Evolutionary conservation across 352 stramenopile species (phyloP), one percentile per base, ranked within the genome.

Genomic region (Phytophthora pistaciae): DNA sequence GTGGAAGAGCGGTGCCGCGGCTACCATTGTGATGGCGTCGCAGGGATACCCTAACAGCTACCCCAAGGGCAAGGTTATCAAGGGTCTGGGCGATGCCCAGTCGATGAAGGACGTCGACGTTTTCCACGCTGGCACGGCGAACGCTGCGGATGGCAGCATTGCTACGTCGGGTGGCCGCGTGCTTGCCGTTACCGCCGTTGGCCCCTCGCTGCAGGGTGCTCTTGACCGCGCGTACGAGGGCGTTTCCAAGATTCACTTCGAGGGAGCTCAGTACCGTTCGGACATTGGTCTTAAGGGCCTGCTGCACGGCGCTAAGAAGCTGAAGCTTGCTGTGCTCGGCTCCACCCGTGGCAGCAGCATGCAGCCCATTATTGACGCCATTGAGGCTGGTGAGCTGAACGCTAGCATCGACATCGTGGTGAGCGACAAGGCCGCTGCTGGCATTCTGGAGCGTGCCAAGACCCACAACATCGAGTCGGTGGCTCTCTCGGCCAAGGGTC

Each of bases 21-120:
- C 97, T 20, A 99, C 98, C 25, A 96, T 99, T 40, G 97, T 99
- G 29, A 87, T 98, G 70, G 98, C 98, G 16, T 98, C 98, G 40
- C 83, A 95, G 76, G 98, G 98, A 46, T 99, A 99, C 80, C 98
- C 98, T n/a, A 94, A 98, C 76, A 93, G 77, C 61, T 99, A 99
- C 88, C 93, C 96, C 38, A 99, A 99, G 84, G 98, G 98, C 33
- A 98, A 99, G 79, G 71, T 90, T 33, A 99, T 99, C 77, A 90
- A 80, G 2, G 97, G 97, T 48, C 68, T 99, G 29, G 89, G 96
- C 23, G 84, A 87, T n/a, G 95, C 95, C 11, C 91, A 94, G 48
- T 83, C 66, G 2, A 62, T 96, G 4, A 80, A 92, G 38, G 81
- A 89, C 46, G 96, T 99, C 25, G 98, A 98, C n/a, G 96, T 99